Base-by-base conservation (phyloP, 169 alveolate genomes). In the Plasmodium gonderi region DNA sequence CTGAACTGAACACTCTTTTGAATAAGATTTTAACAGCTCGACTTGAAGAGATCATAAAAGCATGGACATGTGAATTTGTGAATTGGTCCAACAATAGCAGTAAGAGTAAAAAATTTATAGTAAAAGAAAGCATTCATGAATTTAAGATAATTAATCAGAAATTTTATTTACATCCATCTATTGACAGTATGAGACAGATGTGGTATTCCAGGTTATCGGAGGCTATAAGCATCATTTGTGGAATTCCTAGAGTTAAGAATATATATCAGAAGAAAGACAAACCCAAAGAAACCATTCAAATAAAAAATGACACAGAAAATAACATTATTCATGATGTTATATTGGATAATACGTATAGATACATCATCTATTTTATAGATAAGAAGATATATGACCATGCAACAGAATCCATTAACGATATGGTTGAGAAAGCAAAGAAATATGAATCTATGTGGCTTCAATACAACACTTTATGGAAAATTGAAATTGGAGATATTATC, bases 391-490 rank as follows among this genome's bases (percentile, higher is more conserved):
- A 96, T 42, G 94, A 91, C 36, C 78, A 89, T 2, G 91, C 95
- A 17, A 33, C 72, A 26, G 85, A 36, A 51, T 79, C 75, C 64
- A 94, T 82, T 51, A 77, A 75, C 26, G 87, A 72, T 40, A 97
- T 96, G 11, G 97, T 97, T 67, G 78, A 91, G 23, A 78, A 93
- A 42, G 94, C 98, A 65, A 97, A 95, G 47, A 96, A 94, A 75
- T 98, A 98, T 78, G 99, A 97, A 36, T 95, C 97, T 12, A 97
- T 98, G 40, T 98, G 99, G 99, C 93, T 97, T 80, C 98, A 98
- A 94, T 98, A 98, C 93, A 98, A 98, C 92, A 97, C 99, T 7
- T 92, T 99, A 17, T 99, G 99, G 99, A 98, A 98, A 89, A 97
- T 98, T 74, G 99, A 98, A 74, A 96, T 97, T 17, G 95, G 95